Evolutionary conservation across 768 basidiomycete genomes (phyloP).

Genomic region (Kwoniella dendrophila): DNA sequence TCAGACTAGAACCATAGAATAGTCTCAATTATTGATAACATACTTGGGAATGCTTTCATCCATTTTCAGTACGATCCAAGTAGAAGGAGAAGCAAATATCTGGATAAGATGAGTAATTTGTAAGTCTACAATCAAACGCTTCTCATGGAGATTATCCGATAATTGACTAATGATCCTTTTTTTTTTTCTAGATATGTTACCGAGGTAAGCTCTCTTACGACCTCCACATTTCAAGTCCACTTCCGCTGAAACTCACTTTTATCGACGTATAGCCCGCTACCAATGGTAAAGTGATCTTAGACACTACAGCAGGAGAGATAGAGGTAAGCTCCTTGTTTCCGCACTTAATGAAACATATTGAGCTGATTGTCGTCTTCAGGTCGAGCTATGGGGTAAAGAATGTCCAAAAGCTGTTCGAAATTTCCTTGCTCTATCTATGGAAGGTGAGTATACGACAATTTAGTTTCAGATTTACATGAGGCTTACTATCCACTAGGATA

Average conservation of each 20-base stretch:
- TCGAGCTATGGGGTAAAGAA: constrained; percentile 96
- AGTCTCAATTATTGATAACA: not conserved
- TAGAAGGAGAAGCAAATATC: not conserved
- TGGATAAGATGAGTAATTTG: constrained; percentile 48
- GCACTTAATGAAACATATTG: not conserved
- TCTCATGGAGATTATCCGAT: too few relatives aligned
- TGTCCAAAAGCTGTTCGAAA: constrained; percentile 92
- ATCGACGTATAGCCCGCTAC: constrained; percentile 60
- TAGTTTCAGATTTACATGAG: not conserved
- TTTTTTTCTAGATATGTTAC: constrained; percentile 50
- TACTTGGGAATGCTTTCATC: not conserved
- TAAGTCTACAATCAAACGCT: too few relatives aligned
- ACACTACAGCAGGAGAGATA: constrained; percentile 82
- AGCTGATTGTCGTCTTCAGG: constrained; percentile 55
- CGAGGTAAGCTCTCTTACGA: constrained; percentile 31
- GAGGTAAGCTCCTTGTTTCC: constrained; percentile 41
- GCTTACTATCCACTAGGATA: constrained; percentile 67
- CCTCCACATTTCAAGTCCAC: constrained; percentile 2
- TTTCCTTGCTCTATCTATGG: constrained; percentile 82
- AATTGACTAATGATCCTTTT: too few relatives aligned
- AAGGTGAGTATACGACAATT: constrained; percentile 64
- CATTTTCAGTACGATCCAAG: not conserved
- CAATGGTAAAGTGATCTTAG: constrained; percentile 78
- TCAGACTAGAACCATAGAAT: not conserved
- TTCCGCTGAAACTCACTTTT: not conserved